phyloP scores from a whole-genome alignment of 768 basidiomycete genomes.

The Paxillus ammoniavirescens region DNA sequence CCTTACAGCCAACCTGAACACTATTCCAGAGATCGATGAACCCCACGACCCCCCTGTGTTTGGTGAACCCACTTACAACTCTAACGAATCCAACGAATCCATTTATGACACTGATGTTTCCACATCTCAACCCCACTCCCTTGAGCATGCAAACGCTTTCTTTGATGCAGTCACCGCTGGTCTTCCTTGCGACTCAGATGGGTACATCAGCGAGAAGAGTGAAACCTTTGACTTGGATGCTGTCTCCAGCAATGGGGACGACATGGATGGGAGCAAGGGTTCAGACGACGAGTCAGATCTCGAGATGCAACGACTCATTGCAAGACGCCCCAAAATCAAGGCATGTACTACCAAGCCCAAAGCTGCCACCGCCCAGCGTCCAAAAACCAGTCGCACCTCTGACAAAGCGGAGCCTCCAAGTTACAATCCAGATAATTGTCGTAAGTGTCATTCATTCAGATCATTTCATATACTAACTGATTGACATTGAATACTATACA shows the following conservation, averaged over 20 bases:
- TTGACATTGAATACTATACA: neutral
- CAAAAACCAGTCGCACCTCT: neutral
- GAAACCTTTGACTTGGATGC: neutral
- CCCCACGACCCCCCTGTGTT: neutral
- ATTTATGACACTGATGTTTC: neutral
- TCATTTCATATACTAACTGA: neutral
- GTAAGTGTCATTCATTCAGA: neutral
- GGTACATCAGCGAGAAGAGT: neutral
- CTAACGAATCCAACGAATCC: neutral
- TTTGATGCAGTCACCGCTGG: neutral
- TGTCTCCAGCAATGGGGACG: neutral
- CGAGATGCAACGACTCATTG: neutral
- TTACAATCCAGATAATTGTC: conserved; percentile 14
- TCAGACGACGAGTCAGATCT: neutral
- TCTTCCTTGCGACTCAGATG: neutral
- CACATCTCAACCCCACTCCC: neutral
- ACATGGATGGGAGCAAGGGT: neutral
- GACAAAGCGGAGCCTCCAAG: neutral
- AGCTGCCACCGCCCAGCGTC: neutral
- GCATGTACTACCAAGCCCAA: neutral
- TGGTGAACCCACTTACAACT: neutral
- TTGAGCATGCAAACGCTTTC: neutral
- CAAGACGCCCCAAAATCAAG: neutral
- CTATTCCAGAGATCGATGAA: neutral
- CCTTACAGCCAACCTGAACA: neutral